These are phyloP conservation scores for Talaromyces albobiverticillius DNA, from an alignment of 2,329 filamentous ascomycete species.

Conservation along the genomic window DNA sequence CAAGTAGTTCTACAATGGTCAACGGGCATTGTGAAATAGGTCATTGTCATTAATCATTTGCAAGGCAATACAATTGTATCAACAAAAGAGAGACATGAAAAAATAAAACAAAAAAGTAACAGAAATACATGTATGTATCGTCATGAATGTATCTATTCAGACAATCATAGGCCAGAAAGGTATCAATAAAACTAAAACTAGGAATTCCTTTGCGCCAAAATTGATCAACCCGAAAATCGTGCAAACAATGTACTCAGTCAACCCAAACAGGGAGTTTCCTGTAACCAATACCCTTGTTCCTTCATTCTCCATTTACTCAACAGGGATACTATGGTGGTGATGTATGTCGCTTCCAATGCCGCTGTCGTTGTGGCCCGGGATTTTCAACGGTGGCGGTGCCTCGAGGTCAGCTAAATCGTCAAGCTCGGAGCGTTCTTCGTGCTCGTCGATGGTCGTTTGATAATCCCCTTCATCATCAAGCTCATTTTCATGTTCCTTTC, in stretches of 20 bases:
- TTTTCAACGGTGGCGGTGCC: conserved; percentile 11
- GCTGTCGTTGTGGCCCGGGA: conserved; percentile 11
- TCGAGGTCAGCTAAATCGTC: conserved; percentile 13
- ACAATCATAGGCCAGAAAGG: background rate
- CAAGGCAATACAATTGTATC: background rate
- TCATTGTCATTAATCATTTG: conserved; percentile 10
- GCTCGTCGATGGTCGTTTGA: conserved; percentile 13
- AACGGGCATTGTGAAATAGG: background rate
- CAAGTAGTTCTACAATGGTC: background rate
- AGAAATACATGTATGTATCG: too few relatives aligned
- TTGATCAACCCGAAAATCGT: background rate
- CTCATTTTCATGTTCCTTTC: conserved; percentile 5
- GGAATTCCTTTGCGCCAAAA: background rate
- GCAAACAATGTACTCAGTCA: background rate
- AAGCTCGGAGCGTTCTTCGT: conserved; percentile 4
- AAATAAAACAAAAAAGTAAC: background rate
- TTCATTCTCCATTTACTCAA: background rate
- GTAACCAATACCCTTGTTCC: too few relatives aligned
- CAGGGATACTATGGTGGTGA: background rate
- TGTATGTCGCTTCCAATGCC: conserved; percentile 16
- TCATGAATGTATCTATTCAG: too few relatives aligned
- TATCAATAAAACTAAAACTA: background rate
- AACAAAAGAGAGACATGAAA: conserved; percentile 13
- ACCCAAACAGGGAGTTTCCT: too few relatives aligned
- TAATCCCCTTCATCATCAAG: conserved; percentile 17